A percentile compares a stretch with the other conserved stretches of the same genome.
phyloP scores from a whole-genome alignment of 495 filamentous ascomycete species.

The Xylaria flabelliformis region DNA sequence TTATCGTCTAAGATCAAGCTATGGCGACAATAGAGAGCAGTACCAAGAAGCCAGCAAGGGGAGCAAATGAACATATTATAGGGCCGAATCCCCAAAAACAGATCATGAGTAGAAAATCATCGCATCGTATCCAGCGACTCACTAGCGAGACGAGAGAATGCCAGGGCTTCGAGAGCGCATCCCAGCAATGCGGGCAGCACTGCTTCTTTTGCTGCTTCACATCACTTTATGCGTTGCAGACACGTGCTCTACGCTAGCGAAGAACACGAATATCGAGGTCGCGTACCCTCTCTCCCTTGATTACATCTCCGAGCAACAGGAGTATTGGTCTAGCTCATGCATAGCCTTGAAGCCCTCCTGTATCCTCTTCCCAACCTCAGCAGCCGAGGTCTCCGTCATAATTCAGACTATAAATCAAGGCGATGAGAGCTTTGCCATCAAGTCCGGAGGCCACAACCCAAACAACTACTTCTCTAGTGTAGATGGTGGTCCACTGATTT shows the following conservation, averaged over 20 bases:
- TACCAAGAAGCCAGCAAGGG: background rate
- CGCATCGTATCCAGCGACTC: background rate
- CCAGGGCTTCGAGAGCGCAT: background rate
- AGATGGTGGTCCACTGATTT: conserved; percentile 58
- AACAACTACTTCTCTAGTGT: conserved; percentile 61
- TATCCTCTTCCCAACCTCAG: conserved; percentile 51
- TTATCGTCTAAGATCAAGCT: background rate
- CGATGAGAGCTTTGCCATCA: conserved; percentile 56
- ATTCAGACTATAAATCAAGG: conserved; percentile 41
- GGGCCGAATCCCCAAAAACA: background rate
- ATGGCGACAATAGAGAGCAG: background rate
- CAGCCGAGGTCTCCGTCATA: conserved; percentile 45
- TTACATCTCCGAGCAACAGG: conserved; percentile 47
- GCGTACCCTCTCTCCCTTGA: conserved; percentile 36
- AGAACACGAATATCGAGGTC: conserved; percentile 45
- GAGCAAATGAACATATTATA: conserved; percentile 5
- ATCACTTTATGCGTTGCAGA: conserved; percentile 29
- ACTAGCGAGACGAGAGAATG: background rate
- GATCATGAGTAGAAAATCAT: background rate
- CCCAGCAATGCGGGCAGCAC: conserved; percentile 10
- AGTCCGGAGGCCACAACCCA: conserved; percentile 59
- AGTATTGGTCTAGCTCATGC: conserved; percentile 57
- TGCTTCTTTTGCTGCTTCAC: conserved; percentile 7
- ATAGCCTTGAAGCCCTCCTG: conserved; percentile 53
- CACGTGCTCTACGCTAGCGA: conserved; percentile 42